Percentiles rank a stretch among this genome's conserved stretches.
Conservation (phyloP, 1,139 yeast species). For the Wickerhamomyces sp. region DNA sequence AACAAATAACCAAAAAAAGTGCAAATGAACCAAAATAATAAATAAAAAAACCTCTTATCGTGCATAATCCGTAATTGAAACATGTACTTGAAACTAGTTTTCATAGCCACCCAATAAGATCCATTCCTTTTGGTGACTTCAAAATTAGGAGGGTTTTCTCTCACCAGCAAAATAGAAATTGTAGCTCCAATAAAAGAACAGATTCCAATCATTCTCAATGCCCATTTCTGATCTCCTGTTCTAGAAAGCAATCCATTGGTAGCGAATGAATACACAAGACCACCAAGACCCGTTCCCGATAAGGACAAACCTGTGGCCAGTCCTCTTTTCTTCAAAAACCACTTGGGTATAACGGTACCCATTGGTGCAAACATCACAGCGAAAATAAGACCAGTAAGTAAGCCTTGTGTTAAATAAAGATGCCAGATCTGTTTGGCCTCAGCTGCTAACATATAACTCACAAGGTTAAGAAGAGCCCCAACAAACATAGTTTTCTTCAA, state of each 20-base stretch:
- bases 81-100: conserved; percentile 3
- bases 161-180: conserved; percentile 37
- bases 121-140: conserved; percentile 9
- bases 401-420: conserved; percentile 62
- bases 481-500: conserved; percentile 33
- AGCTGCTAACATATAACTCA: conserved; percentile 59
- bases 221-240: conserved; percentile 60
- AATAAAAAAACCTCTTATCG: conserved; percentile 9
- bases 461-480: conserved; percentile 48
- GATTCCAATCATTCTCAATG: conserved; percentile 53
- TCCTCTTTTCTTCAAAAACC: conserved; percentile 54
- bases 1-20: conserved; percentile 54
- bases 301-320: conserved; percentile 51
- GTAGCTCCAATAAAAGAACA: conserved; percentile 32
- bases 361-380: conserved; percentile 57
- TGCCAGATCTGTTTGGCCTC: conserved; percentile 57
- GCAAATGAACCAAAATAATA: conserved; percentile 52
- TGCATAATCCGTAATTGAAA: conserved; percentile 3
- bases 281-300: conserved; percentile 60
- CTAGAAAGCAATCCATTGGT: conserved; percentile 33
- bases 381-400: conserved; percentile 56
- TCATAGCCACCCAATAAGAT: conserved; percentile 10
- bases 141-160: conserved; percentile 18
- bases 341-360: conserved; percentile 48
- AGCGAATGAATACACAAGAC: conserved; percentile 36